Conservation (phyloP, 108 stramenopile species). For the Cyclotella atomus region DNA sequence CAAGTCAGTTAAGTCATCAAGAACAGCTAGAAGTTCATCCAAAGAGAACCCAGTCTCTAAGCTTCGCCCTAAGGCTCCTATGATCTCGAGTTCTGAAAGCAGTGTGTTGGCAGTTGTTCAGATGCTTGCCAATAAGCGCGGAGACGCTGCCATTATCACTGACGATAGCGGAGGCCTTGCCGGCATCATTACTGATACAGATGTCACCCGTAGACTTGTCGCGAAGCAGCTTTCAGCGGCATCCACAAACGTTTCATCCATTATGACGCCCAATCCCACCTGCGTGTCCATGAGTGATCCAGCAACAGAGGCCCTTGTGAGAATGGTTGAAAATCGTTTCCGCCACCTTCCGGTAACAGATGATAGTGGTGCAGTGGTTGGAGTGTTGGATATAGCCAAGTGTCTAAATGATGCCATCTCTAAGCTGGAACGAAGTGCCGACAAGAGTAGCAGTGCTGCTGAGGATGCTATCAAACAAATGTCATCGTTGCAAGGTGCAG, state of each 20-base stretch:
- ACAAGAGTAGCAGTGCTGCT: constrained; percentile 58
- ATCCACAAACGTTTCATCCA: constrained; percentile 57
- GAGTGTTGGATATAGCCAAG: constrained; percentile 94
- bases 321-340: constrained; percentile 94
- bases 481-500: constrained; percentile 60
- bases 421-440: constrained; percentile 80
- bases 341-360: constrained; percentile 93
- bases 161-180: constrained; percentile 63
- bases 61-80: constrained; percentile 81
- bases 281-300: constrained; percentile 81
- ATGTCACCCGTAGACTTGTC: constrained; percentile 76
- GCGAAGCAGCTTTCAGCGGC: constrained; percentile 71
- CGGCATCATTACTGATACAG: constrained; percentile 87
- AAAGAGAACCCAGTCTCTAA: constrained; percentile 75
- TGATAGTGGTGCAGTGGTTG: constrained; percentile 80
- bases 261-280: constrained; percentile 90
- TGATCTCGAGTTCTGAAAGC: constrained; percentile 42
- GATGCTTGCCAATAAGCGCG: constrained; percentile 69
- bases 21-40: no score
- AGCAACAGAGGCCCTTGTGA: constrained; percentile 88
- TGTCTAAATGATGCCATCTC: constrained; percentile 94
- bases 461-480: constrained; percentile 71
- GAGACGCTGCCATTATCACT: constrained; percentile 68
- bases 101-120: constrained; percentile 65
- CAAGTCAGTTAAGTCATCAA: no score